Conservation (phyloP, 805 yeast genomes). For the Candida morakotiae region DNA sequence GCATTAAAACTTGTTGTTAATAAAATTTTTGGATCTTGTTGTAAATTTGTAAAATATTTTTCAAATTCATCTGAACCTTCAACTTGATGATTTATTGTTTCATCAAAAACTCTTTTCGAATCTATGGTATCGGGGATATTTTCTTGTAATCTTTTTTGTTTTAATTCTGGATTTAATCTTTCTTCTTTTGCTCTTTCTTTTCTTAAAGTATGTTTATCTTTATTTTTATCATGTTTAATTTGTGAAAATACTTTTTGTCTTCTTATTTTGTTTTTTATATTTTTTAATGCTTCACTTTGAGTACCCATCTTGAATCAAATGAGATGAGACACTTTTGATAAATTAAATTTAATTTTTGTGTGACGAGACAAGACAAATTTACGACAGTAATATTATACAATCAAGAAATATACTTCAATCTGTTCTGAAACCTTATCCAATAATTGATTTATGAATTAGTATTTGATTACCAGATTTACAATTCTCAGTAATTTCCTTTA, state of each 20-base stretch:
- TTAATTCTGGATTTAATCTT: constrained; percentile 74
- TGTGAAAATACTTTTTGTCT: constrained; percentile 76
- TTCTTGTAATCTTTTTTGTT: constrained; percentile 69
- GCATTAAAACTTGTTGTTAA: constrained; percentile 89
- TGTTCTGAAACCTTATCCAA: neutral
- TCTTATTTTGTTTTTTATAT: constrained; percentile 70
- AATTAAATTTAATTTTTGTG: neutral
- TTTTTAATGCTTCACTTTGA: constrained; percentile 29
- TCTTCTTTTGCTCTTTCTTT: constrained; percentile 87
- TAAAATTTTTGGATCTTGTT: constrained; percentile 74
- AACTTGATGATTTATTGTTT: constrained; percentile 61
- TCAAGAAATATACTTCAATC: too few species aligned
- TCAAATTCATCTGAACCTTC: constrained; percentile 61
- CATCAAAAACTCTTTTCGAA: constrained; percentile 79
- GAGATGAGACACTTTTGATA: neutral
- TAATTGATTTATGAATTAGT: too few species aligned
- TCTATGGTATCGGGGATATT: constrained; percentile 84
- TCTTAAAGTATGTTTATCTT: constrained; percentile 72
- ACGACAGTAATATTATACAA: too few species aligned
- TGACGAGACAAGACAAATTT: constrained; percentile 3
- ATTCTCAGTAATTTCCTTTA: too few species aligned
- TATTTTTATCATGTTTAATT: constrained; percentile 69
- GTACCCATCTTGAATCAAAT: constrained; percentile 17
- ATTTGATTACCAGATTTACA: too few species aligned
- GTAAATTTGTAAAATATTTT: constrained; percentile 46